Evolutionary conservation across 2,329 filamentous ascomycete species (phyloP), one percentile per base, ranked within the genome.

Genomic region (Colletotrichum musicola): DNA sequence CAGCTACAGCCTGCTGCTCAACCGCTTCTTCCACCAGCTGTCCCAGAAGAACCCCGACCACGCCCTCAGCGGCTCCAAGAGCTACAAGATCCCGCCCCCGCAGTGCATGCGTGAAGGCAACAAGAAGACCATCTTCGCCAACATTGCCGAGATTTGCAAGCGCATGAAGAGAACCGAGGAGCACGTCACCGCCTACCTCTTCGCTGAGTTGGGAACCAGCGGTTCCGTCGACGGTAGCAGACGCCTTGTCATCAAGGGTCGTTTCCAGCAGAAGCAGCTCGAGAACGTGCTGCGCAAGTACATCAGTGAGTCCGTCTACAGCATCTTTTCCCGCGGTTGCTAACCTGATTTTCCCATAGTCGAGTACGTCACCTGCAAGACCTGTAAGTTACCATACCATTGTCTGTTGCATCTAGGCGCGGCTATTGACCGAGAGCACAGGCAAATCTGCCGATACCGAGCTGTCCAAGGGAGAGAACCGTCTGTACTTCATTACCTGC

Each of bases 101-200:
- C 96, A 99, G 86, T 98, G 96, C 85, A 90, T 98, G 79, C 95
- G 96, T 85, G 96, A 99, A 94, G 96, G 96, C 81, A 99, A 99
- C 90, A 97, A 97, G 90, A 97, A 97, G 91, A 99, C 96, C 71
- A 97, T 99, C 78, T 99, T 99, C 78, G 96, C 95, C 86, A 99
- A 99, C 86, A 96, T 99, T 78, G 90, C 94, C 80, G 96, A 99
- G 80, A 98, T 99, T 77, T 97, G 94, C 89, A 97, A 97, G 89
- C 91, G 95, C 77, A 98, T 99, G 95, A 99, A 99, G 91, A 90
- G 96, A 81, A 95, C 93, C 72, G 95, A 98, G 79, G 96, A 99
- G 84, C 96, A 98, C 85, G 93, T 99, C 73, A 98, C 94, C n/a
- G 69, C 64, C 16, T 71, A 71, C 62, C 84, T 99, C 73, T 98